Base-by-base conservation (phyloP, 192 early-diverging fungal species). In the Kappamyces sp. region DNA sequence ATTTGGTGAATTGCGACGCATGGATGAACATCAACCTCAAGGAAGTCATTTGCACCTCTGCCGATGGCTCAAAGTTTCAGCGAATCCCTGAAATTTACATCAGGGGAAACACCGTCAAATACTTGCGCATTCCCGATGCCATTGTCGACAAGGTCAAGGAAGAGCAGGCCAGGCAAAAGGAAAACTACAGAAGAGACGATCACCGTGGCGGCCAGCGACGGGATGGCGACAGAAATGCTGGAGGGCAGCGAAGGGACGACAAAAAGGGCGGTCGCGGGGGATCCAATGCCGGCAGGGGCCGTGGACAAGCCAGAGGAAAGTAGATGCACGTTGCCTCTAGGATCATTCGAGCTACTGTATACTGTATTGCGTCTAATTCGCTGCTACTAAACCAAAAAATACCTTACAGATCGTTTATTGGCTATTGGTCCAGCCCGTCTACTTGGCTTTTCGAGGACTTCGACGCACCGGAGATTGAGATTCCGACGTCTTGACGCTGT, bases 21-120 rank as follows among this genome's bases (percentile, higher is more conserved):
- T 97, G 90, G 83, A 98, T 97, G 96, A 98, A 98, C 74, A 77
- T 98, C 66, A 90, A 87, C 40, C 75, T 98, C 32, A 84, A 89
- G 53, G 92, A 96, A 67, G 93, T 97, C 23, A 94, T 97, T 64
- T 88, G 89, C 69, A 98, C 94, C 0, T 86, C 84, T 0, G 86
- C 90, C 38, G 90, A 92, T 68, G 92, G 91, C n/a, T 88, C 95
- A 69, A 75, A 82, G 49, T 98, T 98, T 66, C 93, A 87, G 87
- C 84, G 88, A 32, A 76, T 98, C 43, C 80, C 87, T 5, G 94
- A 97, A 66, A 87, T 88, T 53, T 97, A 95, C 70, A 87, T 98
- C 57, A 84, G 91, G 62, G 95, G 95, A 59, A 92, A 86, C 60
- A 92, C 89, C 33, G 74, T 82, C 68, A 82, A 82, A 55, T 79